Base-by-base conservation (phyloP, 2,329 filamentous ascomycete species). In the Dryadomyces sulphureus region DNA sequence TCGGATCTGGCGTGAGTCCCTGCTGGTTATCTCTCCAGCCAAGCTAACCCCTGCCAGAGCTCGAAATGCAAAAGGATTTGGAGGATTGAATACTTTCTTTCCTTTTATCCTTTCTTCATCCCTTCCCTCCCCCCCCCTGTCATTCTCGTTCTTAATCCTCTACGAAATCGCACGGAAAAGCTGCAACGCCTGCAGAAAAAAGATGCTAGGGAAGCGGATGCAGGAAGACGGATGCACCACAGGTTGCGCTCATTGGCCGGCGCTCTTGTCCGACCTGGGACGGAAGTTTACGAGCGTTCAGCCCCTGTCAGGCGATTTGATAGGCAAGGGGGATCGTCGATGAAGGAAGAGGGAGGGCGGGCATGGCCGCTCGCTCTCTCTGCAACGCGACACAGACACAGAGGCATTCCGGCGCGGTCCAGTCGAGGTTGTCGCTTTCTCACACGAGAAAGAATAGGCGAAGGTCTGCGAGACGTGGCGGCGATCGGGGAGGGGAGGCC, bases 1-100 rank as follows among this genome's bases (percentile, higher is more conserved):
- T 61, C 70, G 72, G 50, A 62, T 87, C 20, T 86, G 81, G 79
- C 77, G 72, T 78, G 64, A 60, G 73, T 65, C 21, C 20, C 16
- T 16, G 30, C 22, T 41, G 22, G 45, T 17, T 25, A 4, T 36
- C 11, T 46, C 17, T 32, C 5, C 24, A 43, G 1, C 19, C 24
- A 17, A 5, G 24, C 49, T 50, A 24, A 51, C 46, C 9, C 12
- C 1, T 8, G 9, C 2, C 49, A 54, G 53, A 54, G 21, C 41
- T 51, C 20, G 53, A 54, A 19, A 54, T 53, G 52, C 53, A 54
- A 30, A 46, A 40, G 12, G 50, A 54, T 22, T 39, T 54, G 9
- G 46, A 51, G 6, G 53, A 54, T 27, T n/a, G 49, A 52, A 21
- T 45, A 30, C 19, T 19, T 30, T 38, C 5, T 21, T 22, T 38